These are phyloP conservation scores for Lactarius sp. DNA, from an alignment of 768 basidiomycete species.

Conservation along the genomic window DNA sequence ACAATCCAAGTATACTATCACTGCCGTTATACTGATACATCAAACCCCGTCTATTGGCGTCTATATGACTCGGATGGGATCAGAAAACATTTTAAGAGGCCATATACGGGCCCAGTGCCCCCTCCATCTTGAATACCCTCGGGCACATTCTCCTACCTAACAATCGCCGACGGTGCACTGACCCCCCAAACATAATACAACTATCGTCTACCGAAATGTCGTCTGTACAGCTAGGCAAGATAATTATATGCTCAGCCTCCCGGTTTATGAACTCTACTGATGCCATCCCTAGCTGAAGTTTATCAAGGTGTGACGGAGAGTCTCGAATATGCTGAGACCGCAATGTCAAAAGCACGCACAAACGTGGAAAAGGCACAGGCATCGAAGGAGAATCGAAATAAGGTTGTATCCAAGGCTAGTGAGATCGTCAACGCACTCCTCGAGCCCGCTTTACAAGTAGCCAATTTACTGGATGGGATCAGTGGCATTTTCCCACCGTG, in stretches of 20 bases:
- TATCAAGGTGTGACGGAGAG: conserved; percentile 5
- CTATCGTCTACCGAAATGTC: neutral
- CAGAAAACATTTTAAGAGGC: neutral
- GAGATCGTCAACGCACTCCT: conserved; percentile 21
- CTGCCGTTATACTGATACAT: too few species aligned
- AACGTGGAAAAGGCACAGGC: conserved; percentile 8
- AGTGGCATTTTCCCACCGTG: conserved; percentile 17
- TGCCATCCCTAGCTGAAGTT: neutral
- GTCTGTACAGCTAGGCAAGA: neutral
- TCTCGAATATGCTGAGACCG: conserved; percentile 12
- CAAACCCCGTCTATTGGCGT: neutral
- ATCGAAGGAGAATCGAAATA: conserved; percentile 15
- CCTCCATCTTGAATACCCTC: too few species aligned
- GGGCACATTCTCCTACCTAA: neutral
- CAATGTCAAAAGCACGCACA: conserved; percentile 10
- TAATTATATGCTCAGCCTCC: neutral
- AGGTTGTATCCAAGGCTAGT: conserved; percentile 17
- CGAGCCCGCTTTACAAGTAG: conserved; percentile 20
- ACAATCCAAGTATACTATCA: too few species aligned
- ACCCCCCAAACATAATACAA: neutral
- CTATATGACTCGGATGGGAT: neutral
- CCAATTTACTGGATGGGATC: conserved; percentile 18
- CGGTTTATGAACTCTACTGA: neutral
- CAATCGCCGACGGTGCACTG: too few species aligned
- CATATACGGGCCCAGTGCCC: too few species aligned